Evolutionary conservation across 2,329 filamentous ascomycete genomes (phyloP).

Genomic region (Scytalidium sp.): DNA sequence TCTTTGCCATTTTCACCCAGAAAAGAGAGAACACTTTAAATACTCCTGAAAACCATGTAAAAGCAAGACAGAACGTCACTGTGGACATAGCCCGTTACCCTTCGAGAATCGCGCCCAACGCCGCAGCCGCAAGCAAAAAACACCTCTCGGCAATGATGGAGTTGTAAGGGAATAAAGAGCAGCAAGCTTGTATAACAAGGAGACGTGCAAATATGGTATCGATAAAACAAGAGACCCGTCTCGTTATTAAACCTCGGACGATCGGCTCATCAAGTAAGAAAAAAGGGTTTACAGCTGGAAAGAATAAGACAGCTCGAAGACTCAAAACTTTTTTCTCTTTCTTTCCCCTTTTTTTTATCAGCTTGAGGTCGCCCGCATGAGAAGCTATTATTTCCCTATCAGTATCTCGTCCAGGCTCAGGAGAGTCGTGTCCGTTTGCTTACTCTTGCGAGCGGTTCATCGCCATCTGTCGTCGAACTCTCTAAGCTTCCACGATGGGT

Average conservation of each 20-base stretch:
- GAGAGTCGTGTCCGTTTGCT: conserved; percentile 9
- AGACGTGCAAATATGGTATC: conserved; percentile 1
- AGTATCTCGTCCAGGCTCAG: not conserved
- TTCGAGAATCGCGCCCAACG: not conserved
- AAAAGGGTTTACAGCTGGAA: too few species aligned
- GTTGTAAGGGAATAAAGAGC: not conserved
- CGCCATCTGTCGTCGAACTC: conserved; percentile 59
- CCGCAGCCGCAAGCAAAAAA: not conserved
- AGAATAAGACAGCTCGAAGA: conserved; percentile 1
- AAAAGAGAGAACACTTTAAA: not conserved
- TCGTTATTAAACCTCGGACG: not conserved
- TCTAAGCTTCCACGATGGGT: conserved; percentile 52
- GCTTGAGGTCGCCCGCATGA: conserved; percentile 30
- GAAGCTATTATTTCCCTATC: conserved; percentile 18
- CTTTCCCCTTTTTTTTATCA: conserved; percentile 8
- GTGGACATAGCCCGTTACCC: not conserved
- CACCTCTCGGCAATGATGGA: not conserved
- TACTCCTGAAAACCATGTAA: not conserved
- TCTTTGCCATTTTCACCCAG: not conserved
- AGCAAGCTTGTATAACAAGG: conserved; percentile 1
- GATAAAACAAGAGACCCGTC: not conserved
- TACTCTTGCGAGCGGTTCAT: conserved; percentile 43
- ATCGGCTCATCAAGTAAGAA: not conserved
- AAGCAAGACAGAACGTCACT: not conserved
- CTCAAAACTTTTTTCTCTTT: not conserved